These are phyloP conservation scores for Spizellomyces sp. DNA, from an alignment of 192 early-diverging fungal species.

Conservation along the genomic window DNA sequence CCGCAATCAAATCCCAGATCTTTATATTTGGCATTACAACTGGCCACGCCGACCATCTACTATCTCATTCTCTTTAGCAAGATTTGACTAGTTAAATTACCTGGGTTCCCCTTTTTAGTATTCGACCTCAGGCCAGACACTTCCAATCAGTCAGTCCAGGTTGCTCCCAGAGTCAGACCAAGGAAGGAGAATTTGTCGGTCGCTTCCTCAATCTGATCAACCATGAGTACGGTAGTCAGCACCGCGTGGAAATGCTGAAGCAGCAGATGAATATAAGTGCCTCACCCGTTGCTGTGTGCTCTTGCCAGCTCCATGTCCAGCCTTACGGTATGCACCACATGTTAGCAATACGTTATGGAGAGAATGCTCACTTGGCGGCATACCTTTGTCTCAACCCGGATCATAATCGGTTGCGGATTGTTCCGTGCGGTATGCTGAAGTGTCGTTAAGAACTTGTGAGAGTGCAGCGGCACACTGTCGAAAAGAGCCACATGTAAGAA, in stretches of 20 bases:
- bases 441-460: slow-evolving; percentile 65
- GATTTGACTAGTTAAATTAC: no score
- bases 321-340: neutral
- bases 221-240: neutral
- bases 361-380: neutral
- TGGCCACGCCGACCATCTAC: no score
- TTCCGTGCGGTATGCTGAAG: slow-evolving; percentile 57
- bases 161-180: slow-evolving; percentile 44
- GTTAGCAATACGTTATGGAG: neutral
- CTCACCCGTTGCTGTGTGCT: slow-evolving; percentile 55
- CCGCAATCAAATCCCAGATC: no score
- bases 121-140: no score
- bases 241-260: neutral
- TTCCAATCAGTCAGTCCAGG: slow-evolving; percentile 39
- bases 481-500: no score
- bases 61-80: no score
- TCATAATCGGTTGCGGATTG: slow-evolving; percentile 60
- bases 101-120: no score
- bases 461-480: slow-evolving; percentile 57
- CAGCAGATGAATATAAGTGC: neutral
- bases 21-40: no score
- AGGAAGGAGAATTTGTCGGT: slow-evolving; percentile 69
- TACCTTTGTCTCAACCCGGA: slow-evolving; percentile 63
- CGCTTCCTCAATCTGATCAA: slow-evolving; percentile 57
- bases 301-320: slow-evolving; percentile 74